Evolutionary conservation across 2,329 filamentous ascomycete genomes (phyloP).

Genomic region (Chlorencoelia australis): DNA sequence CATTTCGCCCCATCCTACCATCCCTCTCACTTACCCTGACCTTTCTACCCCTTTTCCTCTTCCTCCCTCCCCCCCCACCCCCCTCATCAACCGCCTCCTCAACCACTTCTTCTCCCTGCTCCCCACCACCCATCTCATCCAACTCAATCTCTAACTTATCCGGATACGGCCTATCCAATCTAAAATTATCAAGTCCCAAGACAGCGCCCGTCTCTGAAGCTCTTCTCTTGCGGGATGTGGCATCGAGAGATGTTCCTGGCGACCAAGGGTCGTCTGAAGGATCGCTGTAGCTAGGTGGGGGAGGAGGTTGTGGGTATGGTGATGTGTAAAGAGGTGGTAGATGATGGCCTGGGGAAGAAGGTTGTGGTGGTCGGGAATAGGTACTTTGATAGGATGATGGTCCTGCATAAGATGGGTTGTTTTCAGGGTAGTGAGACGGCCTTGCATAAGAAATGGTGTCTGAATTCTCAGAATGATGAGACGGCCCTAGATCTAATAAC

Average conservation of each 20-base stretch:
- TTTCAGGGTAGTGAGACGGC: not conserved
- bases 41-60: no score
- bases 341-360: no score
- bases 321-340: not conserved
- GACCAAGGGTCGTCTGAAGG: slow-evolving; percentile 1
- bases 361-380: not conserved
- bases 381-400: not conserved
- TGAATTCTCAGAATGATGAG: no score
- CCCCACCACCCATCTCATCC: not conserved
- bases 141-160: slow-evolving; percentile 5
- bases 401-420: no score
- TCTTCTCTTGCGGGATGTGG: not conserved
- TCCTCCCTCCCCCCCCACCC: not conserved
- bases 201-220: not conserved
- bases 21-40: no score
- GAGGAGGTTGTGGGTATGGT: not conserved
- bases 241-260: not conserved
- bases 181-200: not conserved
- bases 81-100: not conserved
- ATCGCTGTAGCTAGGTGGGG: not conserved
- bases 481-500: no score
- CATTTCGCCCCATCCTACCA: not conserved
- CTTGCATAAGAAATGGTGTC: no score
- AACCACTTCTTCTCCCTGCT: not conserved
- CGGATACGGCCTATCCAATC: not conserved